Evolutionary conservation across 805 yeast genomes (phyloP), one percentile per base, ranked within the genome.

Genomic region (Kregervanrija pseudodelftensis): DNA sequence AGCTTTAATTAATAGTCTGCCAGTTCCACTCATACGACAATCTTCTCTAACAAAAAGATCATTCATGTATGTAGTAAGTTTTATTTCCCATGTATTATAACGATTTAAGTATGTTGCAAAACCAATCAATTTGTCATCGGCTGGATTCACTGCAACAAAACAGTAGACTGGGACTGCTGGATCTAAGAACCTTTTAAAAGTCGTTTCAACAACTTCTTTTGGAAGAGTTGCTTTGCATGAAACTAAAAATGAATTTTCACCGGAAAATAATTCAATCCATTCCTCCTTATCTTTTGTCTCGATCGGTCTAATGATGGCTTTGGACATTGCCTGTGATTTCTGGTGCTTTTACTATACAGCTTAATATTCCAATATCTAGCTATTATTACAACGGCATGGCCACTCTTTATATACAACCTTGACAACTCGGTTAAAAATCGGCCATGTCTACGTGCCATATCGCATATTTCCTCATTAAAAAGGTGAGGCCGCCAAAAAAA

Each of bases 91-190:
- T 10, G 82, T 77, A 40, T 69, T 59, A 44, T 70, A 53, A 50
- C 77, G 81, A 37, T 66, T 65, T 42, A 76, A 58, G 52, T 70
- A 77, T 39, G 68, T 68, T 4, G 72, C 78, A 53, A 77, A 68
- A 0, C 82, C 82, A 47, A 77, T 63, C 12, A 72, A 50, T 5
- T 68, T 68, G 3, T 61, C 58, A 2, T 51, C 51, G 5, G 41
- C 56, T 1, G 56, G 47, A 35, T 67, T 66, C n/a, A 65, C 63
- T 0, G 82, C 82, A 7, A 77, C 73, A 0, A 70, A 72, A 10
- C 73, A 61, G 61, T 71, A 72, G 41, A 76, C 73, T 1, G 75
- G 72, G 37, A 67, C 70, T 0, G 51, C 40, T 1, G 63, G 63
- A 49, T 76, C 76, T 33, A 77, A 57, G 45, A 74, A 73, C 38